Evolutionary conservation across 352 stramenopile genomes (phyloP).

Genomic region (Phytophthora crassamura): DNA sequence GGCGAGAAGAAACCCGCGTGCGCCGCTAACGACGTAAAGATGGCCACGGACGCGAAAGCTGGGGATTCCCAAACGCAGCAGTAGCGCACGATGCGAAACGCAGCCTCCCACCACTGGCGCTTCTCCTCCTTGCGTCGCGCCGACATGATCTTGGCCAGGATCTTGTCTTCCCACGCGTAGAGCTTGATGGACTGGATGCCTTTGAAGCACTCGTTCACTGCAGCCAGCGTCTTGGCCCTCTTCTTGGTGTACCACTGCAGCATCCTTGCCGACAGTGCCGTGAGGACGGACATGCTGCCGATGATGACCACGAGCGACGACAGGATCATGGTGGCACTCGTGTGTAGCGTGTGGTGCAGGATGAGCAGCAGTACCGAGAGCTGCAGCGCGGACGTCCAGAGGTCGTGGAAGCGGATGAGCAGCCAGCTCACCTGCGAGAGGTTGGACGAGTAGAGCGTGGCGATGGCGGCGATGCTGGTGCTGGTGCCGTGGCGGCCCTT

Average conservation of each 20-base stretch:
- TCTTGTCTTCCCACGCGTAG: conserved; percentile 54
- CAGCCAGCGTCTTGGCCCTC: conserved; percentile 41
- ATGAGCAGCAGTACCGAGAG: conserved; percentile 40
- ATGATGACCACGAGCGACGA: conserved; percentile 36
- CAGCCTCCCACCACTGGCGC: conserved; percentile 29
- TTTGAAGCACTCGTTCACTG: conserved; percentile 51
- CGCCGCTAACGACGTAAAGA: conserved; percentile 40
- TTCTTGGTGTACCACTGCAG: conserved; percentile 50
- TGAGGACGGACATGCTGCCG: conserved; percentile 34
- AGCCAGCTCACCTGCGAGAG: conserved; percentile 40
- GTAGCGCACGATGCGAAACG: conserved; percentile 40
- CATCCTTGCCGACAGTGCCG: conserved; percentile 24
- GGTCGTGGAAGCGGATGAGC: conserved; percentile 43
- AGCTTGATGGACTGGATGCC: conserved; percentile 52
- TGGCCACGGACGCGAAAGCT: conserved; percentile 41
- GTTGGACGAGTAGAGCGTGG: conserved; percentile 51
- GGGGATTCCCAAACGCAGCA: conserved; percentile 48
- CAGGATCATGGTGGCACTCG: conserved; percentile 33
- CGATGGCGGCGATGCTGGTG: conserved; percentile 45
- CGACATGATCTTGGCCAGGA: conserved; percentile 45
- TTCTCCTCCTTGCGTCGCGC: conserved; percentile 40
- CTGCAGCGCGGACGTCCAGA: conserved; percentile 43
- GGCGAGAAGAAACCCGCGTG: conserved; percentile 38
- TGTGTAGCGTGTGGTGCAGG: conserved; percentile 37
- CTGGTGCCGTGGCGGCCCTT: conserved; percentile 34